A percentile compares a stretch with the other conserved stretches of the same genome.
Conservation (phyloP, 2,329 filamentous ascomycete species). For the Fusarium gaditjirri region DNA sequence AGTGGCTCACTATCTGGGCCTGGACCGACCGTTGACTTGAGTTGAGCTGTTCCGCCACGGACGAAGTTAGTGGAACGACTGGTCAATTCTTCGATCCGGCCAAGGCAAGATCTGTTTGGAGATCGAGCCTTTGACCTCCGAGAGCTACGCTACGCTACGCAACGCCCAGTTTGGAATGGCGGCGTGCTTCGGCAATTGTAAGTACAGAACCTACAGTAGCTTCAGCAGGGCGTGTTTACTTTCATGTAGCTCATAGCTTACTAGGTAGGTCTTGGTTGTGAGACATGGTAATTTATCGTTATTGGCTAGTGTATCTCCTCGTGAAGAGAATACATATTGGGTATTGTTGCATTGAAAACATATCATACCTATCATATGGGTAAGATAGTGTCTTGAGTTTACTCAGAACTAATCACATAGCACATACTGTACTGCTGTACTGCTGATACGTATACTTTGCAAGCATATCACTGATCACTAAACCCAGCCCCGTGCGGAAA, state of each 20-base stretch:
- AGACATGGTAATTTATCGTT: background rate
- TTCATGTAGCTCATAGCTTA: background rate
- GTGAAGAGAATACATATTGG: background rate
- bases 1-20: background rate
- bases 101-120: conserved; percentile 12
- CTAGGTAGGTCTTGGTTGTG: conserved; percentile 2
- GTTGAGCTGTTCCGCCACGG: background rate
- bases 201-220: background rate
- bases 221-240: background rate
- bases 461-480: conserved; percentile 1
- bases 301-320: conserved; percentile 12
- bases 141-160: background rate
- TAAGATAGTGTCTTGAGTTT: background rate
- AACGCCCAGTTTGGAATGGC: conserved; percentile 24
- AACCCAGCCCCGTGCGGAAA: background rate
- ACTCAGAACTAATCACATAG: background rate
- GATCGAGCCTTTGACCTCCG: conserved; percentile 18
- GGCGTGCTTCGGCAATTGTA: conserved; percentile 23
- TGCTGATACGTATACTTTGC: background rate
- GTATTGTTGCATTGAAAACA: background rate
- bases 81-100: conserved; percentile 9
- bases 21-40: background rate
- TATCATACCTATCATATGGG: background rate
- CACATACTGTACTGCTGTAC: background rate
- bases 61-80: background rate